Conservation (phyloP, 139 green algal species). For the Coelastrella sp. region DNA sequence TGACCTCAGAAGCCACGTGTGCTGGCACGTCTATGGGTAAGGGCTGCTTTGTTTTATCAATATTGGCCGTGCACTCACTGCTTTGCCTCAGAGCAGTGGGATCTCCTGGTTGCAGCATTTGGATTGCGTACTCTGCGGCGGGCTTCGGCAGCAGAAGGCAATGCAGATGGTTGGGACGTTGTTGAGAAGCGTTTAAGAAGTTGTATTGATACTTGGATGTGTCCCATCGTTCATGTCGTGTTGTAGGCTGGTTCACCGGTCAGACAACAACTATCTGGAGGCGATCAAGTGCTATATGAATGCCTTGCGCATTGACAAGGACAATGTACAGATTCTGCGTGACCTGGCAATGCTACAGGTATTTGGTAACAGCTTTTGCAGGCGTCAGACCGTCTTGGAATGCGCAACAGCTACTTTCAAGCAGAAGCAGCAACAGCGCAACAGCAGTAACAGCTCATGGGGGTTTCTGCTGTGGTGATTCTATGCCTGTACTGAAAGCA, state of each 20-base stretch:
- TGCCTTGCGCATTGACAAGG: constrained; percentile 91
- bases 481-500: too few species aligned
- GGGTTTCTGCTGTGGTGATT: too few species aligned
- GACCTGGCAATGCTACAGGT: constrained; percentile 93
- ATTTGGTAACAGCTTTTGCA: not conserved
- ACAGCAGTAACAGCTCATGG: too few species aligned
- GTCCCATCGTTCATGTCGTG: not conserved
- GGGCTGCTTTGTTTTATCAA: not conserved
- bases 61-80: not conserved
- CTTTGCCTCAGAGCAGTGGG: not conserved
- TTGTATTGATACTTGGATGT: not conserved
- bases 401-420: not conserved
- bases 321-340: constrained; percentile 94
- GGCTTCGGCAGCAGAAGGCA: not conserved
- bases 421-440: too few species aligned
- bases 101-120: not conserved
- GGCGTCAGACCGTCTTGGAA: not conserved
- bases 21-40: constrained; percentile 99
- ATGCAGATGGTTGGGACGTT: not conserved
- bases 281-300: constrained; percentile 99
- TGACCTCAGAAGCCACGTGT: constrained; percentile 94
- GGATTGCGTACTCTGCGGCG: constrained; percentile 2
- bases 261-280: constrained; percentile 95
- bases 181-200: too few species aligned
- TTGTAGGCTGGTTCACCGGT: constrained; percentile 91